phyloP scores from a whole-genome alignment of 257 asterid species.

The Echites panduratus region DNA sequence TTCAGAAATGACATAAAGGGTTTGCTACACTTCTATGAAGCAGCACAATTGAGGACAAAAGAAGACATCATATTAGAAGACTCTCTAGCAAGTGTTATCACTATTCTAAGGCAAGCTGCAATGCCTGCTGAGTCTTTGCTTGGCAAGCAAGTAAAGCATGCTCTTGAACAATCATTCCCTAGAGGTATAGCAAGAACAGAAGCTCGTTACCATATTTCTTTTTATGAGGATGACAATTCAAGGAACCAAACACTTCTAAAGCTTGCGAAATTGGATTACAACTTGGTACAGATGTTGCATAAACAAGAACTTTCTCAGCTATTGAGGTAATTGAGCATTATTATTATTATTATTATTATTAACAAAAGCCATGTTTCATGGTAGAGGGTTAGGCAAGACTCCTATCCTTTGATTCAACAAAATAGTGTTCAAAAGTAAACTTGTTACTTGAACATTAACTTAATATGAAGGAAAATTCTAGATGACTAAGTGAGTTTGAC shows the following conservation, averaged over 20 bases:
- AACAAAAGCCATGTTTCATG: too few species aligned
- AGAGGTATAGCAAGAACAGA: slow-evolving; percentile 28
- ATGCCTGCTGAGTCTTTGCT: slow-evolving; percentile 11
- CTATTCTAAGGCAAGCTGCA: not conserved
- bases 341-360: too few species aligned
- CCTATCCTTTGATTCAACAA: too few species aligned
- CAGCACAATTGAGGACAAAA: slow-evolving; percentile 28
- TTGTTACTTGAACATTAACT: too few species aligned
- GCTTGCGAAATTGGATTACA: slow-evolving; percentile 38
- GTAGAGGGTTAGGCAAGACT: too few species aligned
- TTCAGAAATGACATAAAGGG: not conserved
- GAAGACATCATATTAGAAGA: slow-evolving; percentile 29
- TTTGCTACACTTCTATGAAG: slow-evolving; percentile 31
- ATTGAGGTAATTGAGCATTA: not conserved
- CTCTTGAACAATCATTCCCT: too few species aligned
- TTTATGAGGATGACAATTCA: slow-evolving; percentile 22
- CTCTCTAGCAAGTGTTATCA: too few species aligned
- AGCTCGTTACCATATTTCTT: slow-evolving; percentile 17
- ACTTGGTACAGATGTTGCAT: slow-evolving; percentile 27
- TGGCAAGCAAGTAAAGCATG: too few species aligned
- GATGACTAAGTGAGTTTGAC: too few species aligned
- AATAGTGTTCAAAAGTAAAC: too few species aligned
- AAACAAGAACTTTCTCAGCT: slow-evolving; percentile 25
- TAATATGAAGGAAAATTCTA: too few species aligned
- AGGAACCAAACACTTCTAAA: too few species aligned